Base-by-base conservation (phyloP, 1,284 basidiomycete species). In the Cryptococcus wingfieldii region DNA sequence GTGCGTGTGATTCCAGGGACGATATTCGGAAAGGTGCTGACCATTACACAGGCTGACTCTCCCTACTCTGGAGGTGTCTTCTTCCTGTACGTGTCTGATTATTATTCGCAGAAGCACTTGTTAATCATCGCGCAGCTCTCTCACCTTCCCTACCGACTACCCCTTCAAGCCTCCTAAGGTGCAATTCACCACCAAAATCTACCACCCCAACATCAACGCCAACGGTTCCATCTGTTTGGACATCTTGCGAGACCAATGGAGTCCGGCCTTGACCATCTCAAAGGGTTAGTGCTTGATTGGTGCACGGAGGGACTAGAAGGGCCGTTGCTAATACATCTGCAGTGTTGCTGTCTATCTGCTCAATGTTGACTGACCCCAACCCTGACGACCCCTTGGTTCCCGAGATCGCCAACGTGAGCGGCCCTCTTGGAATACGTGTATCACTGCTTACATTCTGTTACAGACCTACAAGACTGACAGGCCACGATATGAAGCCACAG, bases 111-210 rank as follows among this genome's bases (percentile, higher is more conserved):
- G 38, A 19, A 27, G n/a, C 13, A 28, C 13, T 3, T 18, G 28
- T 9, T 37, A 3, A 25, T 34, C 8, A 31, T 48, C 9, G 37
- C 31, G 10, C 47, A 75, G 75, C 43, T 75, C 73, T 45, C 64
- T 80, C 51, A 78, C 76, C 58, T 79, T 80, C 77, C 73, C 76
- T 45, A 76, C 74, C 67, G 93, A 97, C 79, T 97, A 97, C 82
- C 93, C 93, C 43, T 96, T 97, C 86, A 95, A 95, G 82, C 95
- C 96, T 42, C 96, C 96, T 77, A 98, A 98, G 84, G 92, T 98
- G 78, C 89, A 88, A 80, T 98, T 99, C 81, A 93, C 90, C 69
- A 98, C 95, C 74, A 97, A 84, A 75, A 82, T 82, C 74, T 80
- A 80, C 70, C 81, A 82, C 75, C 80, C 81, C 41, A 82, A 82